Evolutionary conservation across 2,329 filamentous ascomycete genomes (phyloP).

Genomic region (Neofusicoccum kwambonambiense): DNA sequence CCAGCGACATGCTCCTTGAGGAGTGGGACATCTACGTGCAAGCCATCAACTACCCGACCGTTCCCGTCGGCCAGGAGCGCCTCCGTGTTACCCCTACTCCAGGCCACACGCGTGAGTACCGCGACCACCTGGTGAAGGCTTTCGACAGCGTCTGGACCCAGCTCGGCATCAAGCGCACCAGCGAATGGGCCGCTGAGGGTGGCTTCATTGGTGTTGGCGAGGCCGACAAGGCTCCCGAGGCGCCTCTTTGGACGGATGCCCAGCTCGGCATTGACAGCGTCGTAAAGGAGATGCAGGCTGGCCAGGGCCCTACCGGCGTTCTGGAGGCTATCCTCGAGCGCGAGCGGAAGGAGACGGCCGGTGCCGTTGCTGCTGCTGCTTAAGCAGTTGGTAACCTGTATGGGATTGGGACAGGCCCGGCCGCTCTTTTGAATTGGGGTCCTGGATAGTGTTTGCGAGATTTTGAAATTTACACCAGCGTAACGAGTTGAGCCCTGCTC

Average conservation of each 20-base stretch:
- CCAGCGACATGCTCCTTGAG: conserved; percentile 85
- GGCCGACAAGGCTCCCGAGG: conserved; percentile 55
- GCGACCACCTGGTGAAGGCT: conserved; percentile 79
- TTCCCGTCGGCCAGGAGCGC: conserved; percentile 95
- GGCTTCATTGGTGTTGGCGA: conserved; percentile 95
- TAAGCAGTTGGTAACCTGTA: not conserved
- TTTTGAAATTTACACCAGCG: not conserved
- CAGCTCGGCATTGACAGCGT: conserved; percentile 72
- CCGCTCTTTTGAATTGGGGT: conserved; percentile 15
- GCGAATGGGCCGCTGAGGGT: conserved; percentile 85
- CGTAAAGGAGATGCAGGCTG: conserved; percentile 53
- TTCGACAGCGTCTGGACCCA: conserved; percentile 86
- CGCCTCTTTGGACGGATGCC: conserved; percentile 86
- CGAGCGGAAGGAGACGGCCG: conserved; percentile 43
- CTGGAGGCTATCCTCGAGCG: conserved; percentile 50
- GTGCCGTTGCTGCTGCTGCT: conserved; percentile 45
- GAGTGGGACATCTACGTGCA: conserved; percentile 96
- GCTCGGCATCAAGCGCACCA: conserved; percentile 87
- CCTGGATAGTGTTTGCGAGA: not conserved
- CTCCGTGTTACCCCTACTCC: conserved; percentile 95
- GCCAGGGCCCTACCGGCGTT: conserved; percentile 43
- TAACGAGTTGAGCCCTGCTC: conserved; percentile 11
- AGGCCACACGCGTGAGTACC: conserved; percentile 80
- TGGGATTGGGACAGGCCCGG: conserved; percentile 1
- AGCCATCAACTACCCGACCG: conserved; percentile 98